Evolutionary conservation across 2,329 filamentous ascomycete species (phyloP).

Genomic region (Nothophoma quercina): DNA sequence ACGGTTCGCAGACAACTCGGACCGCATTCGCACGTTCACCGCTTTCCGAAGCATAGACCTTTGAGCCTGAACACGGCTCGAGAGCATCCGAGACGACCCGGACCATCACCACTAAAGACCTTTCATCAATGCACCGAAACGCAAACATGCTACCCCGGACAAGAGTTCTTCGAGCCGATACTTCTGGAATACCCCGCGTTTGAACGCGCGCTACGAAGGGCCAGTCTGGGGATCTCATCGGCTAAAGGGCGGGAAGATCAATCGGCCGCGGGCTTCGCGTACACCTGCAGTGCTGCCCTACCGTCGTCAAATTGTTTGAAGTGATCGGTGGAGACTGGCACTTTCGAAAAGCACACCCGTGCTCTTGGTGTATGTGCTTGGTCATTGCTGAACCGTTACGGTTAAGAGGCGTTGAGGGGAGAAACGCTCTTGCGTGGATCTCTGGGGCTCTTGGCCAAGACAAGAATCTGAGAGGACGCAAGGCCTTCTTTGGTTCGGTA

Average conservation of each 20-base stretch:
- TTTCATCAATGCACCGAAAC: background rate
- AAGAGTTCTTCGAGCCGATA: constrained; percentile 3
- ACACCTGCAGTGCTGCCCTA: background rate
- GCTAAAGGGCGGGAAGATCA: constrained; percentile 11
- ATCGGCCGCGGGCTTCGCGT: background rate
- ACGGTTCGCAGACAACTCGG: background rate
- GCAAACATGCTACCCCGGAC: background rate
- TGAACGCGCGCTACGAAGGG: constrained; percentile 1
- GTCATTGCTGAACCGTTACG: too few species aligned
- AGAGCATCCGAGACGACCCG: background rate
- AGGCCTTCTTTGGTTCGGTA: too few species aligned
- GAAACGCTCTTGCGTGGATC: too few species aligned
- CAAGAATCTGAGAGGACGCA: too few species aligned
- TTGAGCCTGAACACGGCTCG: background rate
- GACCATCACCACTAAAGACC: background rate
- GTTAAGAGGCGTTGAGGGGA: too few species aligned
- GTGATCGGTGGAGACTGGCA: background rate
- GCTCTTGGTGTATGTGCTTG: background rate
- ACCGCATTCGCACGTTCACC: background rate
- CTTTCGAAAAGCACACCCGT: background rate
- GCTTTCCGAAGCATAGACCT: background rate
- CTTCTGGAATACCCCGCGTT: constrained; percentile 17
- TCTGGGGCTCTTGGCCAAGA: too few species aligned
- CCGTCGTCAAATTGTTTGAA: background rate
- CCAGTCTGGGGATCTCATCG: constrained; percentile 7